Conservation (phyloP, 495 filamentous ascomycete genomes). For the Penicillium malachiteum region DNA sequence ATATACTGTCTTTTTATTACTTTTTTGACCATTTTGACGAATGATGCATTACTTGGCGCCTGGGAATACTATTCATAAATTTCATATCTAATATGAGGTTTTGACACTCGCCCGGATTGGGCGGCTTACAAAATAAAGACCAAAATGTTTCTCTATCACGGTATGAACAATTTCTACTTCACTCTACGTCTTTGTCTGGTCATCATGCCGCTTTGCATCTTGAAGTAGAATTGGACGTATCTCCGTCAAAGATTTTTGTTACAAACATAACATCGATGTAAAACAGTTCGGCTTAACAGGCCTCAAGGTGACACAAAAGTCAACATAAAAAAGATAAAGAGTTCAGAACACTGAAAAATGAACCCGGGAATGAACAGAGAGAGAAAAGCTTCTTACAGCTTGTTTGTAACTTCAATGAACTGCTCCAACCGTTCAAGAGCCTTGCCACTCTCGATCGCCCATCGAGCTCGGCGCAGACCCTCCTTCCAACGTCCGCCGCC, state of each 20-base stretch:
- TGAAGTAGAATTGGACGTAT: background rate
- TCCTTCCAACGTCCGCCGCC: constrained; percentile 90
- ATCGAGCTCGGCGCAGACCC: constrained; percentile 78
- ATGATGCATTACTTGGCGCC: constrained; percentile 34
- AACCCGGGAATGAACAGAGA: background rate
- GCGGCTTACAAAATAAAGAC: background rate
- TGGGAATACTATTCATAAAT: constrained; percentile 18
- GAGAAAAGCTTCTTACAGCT: constrained; percentile 20
- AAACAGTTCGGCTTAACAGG: too few relatives aligned
- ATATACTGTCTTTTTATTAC: constrained; percentile 12
- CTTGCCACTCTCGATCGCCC: constrained; percentile 77
- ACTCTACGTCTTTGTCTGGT: background rate
- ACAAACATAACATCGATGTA: background rate
- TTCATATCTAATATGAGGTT: background rate
- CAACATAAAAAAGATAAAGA: background rate
- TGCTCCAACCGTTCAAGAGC: constrained; percentile 70
- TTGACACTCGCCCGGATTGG: background rate
- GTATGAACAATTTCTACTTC: background rate
- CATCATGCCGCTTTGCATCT: background rate
- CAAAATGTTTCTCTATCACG: background rate
- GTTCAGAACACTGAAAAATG: background rate
- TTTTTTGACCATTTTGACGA: constrained; percentile 11
- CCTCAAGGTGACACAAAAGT: background rate
- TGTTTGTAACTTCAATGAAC: constrained; percentile 65
- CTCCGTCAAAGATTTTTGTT: background rate